Evolutionary conservation across 495 filamentous ascomycete species (phyloP), one percentile per base, ranked within the genome.

Genomic region (Xylaria longipes): DNA sequence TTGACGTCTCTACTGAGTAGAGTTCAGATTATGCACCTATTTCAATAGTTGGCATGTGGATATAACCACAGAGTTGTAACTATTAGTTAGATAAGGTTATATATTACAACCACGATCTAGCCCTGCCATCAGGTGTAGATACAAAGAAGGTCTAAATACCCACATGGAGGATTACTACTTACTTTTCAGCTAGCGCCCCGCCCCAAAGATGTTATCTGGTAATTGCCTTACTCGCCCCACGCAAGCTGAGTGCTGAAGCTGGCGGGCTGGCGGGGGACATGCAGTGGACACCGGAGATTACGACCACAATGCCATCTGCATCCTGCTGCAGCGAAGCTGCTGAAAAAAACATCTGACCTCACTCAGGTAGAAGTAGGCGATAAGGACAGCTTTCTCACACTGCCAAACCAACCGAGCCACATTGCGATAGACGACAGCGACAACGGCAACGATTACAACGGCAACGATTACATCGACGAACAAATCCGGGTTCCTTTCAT

Each of bases 311-410:
- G 31, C 17, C 37, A 60, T 60, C 57, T 60, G 33, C 57, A 37
- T 60, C 31, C 57, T 60, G 9, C 57, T 9, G 37, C 62, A 46
- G 25, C 41, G 12, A 65, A 65, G 62, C 62, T 65, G 62, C 37
- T 50, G 29, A 37, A 66, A 66, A 50, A 50, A 50, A 65, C n/a
- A 52, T n/a, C 22, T 46, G 14, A 33, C 17, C 56, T 60, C 6
- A 60, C 56, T 11, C 31, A 52, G 31, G 22, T 25, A 11, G n/a
- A 52, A 20, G 22, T 25, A 29, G 63, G 20, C 43, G 43, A 50
- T 37, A 66, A 52, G 43, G 63, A 66, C 43, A 50, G 29, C 9
- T 52, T 37, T 50, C 63, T 50, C 63, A 8, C 20, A 22, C 31
- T 66, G 8, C n/a, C 43, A 17, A 14, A 11, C 4, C 14, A 57